Evolutionary conservation across 1,284 basidiomycete species (phyloP), one percentile per base, ranked within the genome.

Genomic region (Caloboletus firmus): DNA sequence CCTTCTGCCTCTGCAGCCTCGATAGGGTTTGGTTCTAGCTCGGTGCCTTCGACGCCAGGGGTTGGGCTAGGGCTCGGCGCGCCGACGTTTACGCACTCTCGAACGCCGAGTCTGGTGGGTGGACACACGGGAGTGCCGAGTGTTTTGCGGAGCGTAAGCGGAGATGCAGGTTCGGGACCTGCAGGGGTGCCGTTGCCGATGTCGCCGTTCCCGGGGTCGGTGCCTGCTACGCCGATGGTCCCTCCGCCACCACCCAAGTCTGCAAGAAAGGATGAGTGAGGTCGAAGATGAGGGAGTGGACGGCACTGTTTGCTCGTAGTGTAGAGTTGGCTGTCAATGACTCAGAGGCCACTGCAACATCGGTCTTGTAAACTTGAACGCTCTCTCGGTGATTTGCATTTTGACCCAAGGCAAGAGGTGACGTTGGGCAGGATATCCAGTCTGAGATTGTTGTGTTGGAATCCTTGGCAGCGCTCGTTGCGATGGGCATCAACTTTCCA

Each of bases 251-350:
- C 55, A 31, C 70, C 71, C 37, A 65, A 55, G 56, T 62, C 59
- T 49, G 54, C 55, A 39, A 78, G 73, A 67, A 80, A 80, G 70
- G 77, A 74, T 55, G 78, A 80, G 66, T 79, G 62, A 63, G 39
- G 32, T 11, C 2, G 13, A 22, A 26, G 13, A 22, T n/a, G 30
- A 13, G 12, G 26, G 40, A 11, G 15, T 10, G 42, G 46, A 5
- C 18, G 22, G 26, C 1, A 7, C 6, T 6, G 17, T 51, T 12
- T 40, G 5, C 17, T 53, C 47, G 35, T 58, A 56, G 49, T 17
- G 26, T 58, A 58, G 30, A 24, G 4, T 39, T 36, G 20, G 13
- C 7, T 28, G 32, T 24, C 52, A 30, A 15, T 3, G 20, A 49
- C 8, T 24, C 8, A 5, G 20, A 15, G 18, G 10, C 17, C 12